These are phyloP conservation scores for Phyllosticta citribraziliensis DNA, from an alignment of 2,329 filamentous ascomycete genomes.

Conservation along the genomic window DNA sequence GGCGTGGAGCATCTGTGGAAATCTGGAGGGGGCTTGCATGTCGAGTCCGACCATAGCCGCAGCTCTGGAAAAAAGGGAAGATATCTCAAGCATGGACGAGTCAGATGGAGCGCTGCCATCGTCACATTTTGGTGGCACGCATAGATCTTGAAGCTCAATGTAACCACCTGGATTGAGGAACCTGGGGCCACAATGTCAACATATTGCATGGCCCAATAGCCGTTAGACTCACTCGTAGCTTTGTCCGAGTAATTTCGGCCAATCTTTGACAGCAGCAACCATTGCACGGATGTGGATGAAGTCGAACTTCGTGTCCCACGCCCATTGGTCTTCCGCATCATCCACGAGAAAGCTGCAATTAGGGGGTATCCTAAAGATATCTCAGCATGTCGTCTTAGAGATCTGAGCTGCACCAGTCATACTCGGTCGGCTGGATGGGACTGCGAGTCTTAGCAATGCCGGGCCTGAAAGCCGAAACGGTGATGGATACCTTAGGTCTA, in stretches of 20 bases:
- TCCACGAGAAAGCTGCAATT: conserved; percentile 28
- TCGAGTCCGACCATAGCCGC: conserved; percentile 27
- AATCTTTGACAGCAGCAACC: conserved; percentile 45
- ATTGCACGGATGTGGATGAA: conserved; percentile 47
- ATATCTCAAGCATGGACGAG: conserved; percentile 21
- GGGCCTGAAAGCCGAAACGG: background rate
- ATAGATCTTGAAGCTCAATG: conserved; percentile 36
- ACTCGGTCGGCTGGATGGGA: background rate
- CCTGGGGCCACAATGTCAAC: background rate
- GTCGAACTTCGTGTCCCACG: conserved; percentile 44
- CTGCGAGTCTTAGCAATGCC: background rate
- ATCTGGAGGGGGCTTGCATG: conserved; percentile 29
- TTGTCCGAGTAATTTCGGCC: conserved; percentile 39
- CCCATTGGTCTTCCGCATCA: conserved; percentile 42
- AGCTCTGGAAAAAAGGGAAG: conserved; percentile 18
- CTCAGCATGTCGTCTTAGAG: background rate
- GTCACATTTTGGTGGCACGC: conserved; percentile 16
- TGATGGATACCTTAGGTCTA: conserved; percentile 21
- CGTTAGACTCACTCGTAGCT: conserved; percentile 10
- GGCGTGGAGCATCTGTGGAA: conserved; percentile 16
- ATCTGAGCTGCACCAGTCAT: background rate
- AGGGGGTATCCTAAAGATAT: conserved; percentile 17
- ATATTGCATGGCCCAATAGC: background rate
- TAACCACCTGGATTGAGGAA: conserved; percentile 40
- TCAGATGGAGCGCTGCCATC: conserved; percentile 13